phyloP scores from a whole-genome alignment of 345 rosid species.

The Bretschneidera sinensis region DNA sequence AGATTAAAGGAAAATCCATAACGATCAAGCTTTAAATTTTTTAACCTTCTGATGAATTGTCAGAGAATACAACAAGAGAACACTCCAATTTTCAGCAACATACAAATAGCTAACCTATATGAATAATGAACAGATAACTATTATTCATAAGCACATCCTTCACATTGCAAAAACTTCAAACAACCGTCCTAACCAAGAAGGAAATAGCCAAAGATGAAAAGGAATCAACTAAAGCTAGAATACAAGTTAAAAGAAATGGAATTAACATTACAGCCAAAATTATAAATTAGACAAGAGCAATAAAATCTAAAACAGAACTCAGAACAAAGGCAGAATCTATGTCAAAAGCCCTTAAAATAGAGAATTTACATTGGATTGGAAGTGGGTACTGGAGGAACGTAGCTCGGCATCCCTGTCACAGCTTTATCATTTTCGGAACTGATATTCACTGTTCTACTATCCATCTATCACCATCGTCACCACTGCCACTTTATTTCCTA shows the following conservation, averaged over 20 bases:
- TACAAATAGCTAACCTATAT: no score
- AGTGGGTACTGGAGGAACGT: slow-evolving; percentile 32
- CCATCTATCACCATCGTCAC: slow-evolving; percentile 36
- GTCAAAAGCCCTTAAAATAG: neutral
- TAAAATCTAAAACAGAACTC: neutral
- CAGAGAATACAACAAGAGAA: neutral
- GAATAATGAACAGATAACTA: no score
- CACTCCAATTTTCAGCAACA: no score
- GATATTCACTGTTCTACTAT: slow-evolving; percentile 33
- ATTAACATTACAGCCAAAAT: neutral
- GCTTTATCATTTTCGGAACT: slow-evolving; percentile 32
- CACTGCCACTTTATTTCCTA: slow-evolving; percentile 6
- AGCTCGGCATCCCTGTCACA: slow-evolving; percentile 51
- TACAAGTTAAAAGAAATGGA: neutral
- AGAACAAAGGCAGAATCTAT: neutral
- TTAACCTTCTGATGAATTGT: no score
- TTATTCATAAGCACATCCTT: neutral
- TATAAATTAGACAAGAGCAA: no score
- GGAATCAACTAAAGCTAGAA: neutral
- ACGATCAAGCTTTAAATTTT: no score
- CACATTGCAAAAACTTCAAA: neutral
- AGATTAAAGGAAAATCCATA: neutral
- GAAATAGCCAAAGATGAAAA: neutral
- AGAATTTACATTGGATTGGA: slow-evolving; percentile 40
- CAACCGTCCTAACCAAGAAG: no score